These are phyloP conservation scores for Benincasa hispida DNA, from an alignment of 306 rosid genomes.

Conservation along the genomic window DNA sequence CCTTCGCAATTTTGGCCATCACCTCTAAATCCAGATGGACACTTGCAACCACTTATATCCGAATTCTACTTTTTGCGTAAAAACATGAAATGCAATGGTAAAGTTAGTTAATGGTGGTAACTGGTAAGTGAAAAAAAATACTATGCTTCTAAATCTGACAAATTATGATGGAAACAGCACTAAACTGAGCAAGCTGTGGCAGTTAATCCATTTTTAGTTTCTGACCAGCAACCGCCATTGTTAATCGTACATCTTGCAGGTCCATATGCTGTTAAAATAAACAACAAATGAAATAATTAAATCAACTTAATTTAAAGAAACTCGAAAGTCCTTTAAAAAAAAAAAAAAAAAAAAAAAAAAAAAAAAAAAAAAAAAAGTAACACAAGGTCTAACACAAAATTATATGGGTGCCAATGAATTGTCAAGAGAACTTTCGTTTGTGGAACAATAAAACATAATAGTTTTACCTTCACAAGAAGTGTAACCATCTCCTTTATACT, in stretches of 20 bases:
- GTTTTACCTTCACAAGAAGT: conserved; percentile 57
- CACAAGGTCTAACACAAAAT: neutral
- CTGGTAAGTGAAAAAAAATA: neutral
- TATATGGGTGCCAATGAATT: neutral
- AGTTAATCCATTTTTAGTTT: conserved; percentile 24
- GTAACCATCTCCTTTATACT: conserved; percentile 83
- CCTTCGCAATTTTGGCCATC: conserved; percentile 69
- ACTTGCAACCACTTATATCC: conserved; percentile 44
- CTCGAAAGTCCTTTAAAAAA: too few relatives aligned
- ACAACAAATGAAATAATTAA: neutral
- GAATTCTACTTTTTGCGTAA: conserved; percentile 33
- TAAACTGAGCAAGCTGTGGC: conserved; percentile 93
- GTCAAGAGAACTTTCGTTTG: neutral
- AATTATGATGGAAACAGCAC: conserved; percentile 24
- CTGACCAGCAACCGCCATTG: conserved; percentile 95
- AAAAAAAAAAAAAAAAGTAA: neutral
- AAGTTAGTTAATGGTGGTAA: conserved; percentile 6
- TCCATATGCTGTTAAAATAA: conserved; percentile 61
- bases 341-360: too few relatives aligned
- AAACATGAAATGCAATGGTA: neutral
- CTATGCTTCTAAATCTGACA: conserved; percentile 2
- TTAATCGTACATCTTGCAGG: conserved; percentile 75
- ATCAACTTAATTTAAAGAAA: neutral
- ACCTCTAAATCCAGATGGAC: conserved; percentile 65
- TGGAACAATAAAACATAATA: neutral